Evolutionary conservation across 2,329 filamentous ascomycete species (phyloP).

Genomic region (Apiospora koreana): DNA sequence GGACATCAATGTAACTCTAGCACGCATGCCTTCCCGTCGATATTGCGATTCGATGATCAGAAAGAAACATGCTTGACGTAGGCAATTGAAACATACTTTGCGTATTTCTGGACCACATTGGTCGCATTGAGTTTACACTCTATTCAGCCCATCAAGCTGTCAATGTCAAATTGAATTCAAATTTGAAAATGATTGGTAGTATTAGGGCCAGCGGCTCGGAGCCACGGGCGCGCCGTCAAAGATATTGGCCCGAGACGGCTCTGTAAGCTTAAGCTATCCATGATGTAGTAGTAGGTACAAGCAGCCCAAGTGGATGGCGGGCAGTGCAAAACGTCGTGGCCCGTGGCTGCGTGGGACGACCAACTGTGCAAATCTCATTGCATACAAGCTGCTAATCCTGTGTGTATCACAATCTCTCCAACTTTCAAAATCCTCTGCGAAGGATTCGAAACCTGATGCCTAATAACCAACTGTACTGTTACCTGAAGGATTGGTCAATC

Average conservation of each 20-base stretch:
- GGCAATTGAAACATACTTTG: not conserved
- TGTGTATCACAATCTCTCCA: not conserved
- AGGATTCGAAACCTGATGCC: not conserved
- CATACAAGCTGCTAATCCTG: not conserved
- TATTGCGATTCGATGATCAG: not conserved
- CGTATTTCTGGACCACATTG: not conserved
- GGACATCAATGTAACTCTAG: not conserved
- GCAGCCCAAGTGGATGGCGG: not conserved
- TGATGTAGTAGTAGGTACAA: too few relatives aligned
- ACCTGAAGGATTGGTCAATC: not conserved
- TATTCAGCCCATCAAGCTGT: not conserved
- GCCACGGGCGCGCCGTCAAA: not conserved
- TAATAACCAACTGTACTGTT: not conserved
- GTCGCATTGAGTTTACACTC: not conserved
- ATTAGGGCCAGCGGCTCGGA: not conserved
- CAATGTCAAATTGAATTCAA: conserved; percentile 1
- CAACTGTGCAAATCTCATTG: not conserved
- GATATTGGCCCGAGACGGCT: not conserved
- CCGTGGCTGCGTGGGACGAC: not conserved
- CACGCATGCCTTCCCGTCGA: not conserved
- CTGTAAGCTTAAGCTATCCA: not conserved
- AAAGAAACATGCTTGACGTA: not conserved
- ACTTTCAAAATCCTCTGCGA: not conserved
- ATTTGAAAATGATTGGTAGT: too few relatives aligned
- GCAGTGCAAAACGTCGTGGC: conserved; percentile 1